phyloP scores from a whole-genome alignment of 257 asterid species.

The Solanum chmielewskii region DNA sequence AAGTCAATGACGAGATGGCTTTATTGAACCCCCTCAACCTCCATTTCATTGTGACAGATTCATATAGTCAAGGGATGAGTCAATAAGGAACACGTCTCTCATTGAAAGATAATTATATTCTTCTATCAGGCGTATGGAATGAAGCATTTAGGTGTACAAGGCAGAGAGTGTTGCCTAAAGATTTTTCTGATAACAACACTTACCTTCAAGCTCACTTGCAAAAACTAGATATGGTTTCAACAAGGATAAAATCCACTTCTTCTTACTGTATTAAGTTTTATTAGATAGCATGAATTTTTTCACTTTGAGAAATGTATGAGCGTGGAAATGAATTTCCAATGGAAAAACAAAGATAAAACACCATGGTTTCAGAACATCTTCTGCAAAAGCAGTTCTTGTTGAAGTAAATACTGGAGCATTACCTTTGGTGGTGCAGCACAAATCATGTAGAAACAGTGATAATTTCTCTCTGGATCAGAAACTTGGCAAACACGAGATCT shows the following conservation, averaged over 20 bases:
- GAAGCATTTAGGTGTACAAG: not conserved
- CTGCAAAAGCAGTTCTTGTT: not conserved
- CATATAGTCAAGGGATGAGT: not conserved
- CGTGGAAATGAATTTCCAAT: not conserved
- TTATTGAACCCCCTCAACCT: not conserved
- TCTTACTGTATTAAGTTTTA: not conserved
- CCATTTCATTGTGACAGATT: not conserved
- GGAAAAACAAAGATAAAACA: not conserved
- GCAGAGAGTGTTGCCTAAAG: not conserved
- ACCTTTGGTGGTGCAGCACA: slow-evolving; percentile 16
- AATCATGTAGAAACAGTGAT: slow-evolving; percentile 21
- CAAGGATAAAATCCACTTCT: not conserved
- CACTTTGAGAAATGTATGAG: not conserved
- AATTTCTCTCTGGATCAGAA: slow-evolving; percentile 21
- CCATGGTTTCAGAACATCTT: not conserved
- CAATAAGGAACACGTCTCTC: not conserved
- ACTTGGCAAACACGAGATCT: slow-evolving; percentile 20
- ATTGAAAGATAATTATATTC: not conserved
- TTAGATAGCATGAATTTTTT: not conserved
- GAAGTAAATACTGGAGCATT: not conserved
- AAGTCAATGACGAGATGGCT: not conserved
- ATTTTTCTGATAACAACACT: not conserved
- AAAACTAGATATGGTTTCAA: not conserved
- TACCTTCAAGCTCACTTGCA: not conserved
- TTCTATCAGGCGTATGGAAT: not conserved